Conservation (phyloP, 2,329 filamentous ascomycete genomes). For the Colletotrichum melonis region DNA sequence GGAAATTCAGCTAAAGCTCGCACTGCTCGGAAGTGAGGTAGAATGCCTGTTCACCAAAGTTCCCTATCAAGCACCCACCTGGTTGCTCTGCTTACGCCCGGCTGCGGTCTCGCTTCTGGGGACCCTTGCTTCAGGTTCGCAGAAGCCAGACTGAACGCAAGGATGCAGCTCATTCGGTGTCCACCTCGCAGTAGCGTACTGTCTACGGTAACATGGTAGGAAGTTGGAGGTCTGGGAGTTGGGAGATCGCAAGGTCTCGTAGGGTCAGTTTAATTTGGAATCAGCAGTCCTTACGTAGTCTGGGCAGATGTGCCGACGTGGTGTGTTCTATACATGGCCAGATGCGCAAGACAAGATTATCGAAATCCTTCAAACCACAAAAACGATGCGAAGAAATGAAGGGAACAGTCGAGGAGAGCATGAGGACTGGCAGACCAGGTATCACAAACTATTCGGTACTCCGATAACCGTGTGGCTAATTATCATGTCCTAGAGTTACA, state of each 20-base stretch:
- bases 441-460: not conserved
- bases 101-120: constrained; percentile 13
- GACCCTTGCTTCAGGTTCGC: constrained; percentile 20
- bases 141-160: constrained; percentile 5
- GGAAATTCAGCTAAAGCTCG: not conserved
- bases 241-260: constrained; percentile 13
- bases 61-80: constrained; percentile 12
- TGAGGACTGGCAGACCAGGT: not conserved
- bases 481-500: too few relatives aligned
- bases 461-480: too few relatives aligned
- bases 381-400: not conserved
- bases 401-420: not conserved
- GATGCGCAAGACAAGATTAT: not conserved
- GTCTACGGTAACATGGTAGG: not conserved
- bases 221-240: not conserved
- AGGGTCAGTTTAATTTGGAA: constrained; percentile 22
- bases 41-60: constrained; percentile 12
- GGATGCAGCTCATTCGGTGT: constrained; percentile 2
- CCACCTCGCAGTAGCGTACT: constrained; percentile 16
- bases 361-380: not conserved
- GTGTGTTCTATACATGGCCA: not conserved
- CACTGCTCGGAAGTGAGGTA: not conserved
- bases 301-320: not conserved
- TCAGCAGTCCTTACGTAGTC: not conserved
- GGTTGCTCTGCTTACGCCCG: constrained; percentile 19